Evolutionary conservation across 176 grass and related monocot genomes (phyloP), one percentile per base, ranked within the genome.

Genomic region (Olyra latifolia): DNA sequence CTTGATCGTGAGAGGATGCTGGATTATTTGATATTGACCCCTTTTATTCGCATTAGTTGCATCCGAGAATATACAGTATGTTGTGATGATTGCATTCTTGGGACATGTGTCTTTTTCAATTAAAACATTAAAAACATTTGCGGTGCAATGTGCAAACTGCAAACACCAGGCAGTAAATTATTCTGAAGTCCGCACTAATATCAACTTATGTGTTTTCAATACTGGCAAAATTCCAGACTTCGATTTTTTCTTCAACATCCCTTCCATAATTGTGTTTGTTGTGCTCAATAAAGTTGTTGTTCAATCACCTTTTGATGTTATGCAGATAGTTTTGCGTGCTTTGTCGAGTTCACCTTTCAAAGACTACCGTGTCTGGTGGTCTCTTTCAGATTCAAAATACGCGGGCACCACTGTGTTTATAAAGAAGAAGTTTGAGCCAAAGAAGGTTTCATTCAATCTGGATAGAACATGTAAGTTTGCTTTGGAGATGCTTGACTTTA

Each of bases 381-480:
- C 95, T 87, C 95, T 98, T 93, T 94, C 95, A 46, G 92, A 98
- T 75, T 91, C 92, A 15, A 98, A 94, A 55, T 98, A 98, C 50
- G 89, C 72, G 11, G 95, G 92, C 65, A 94, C 92, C 73, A 88
- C 90, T 79, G 75, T 98, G 80, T 82, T 98, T 83, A 80, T 94
- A 74, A 98, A 98, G 76, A 94, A 94, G 81, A 87, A 86, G 75
- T 78, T 94, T 85, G 75, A 87, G 76, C 89, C 92, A 70, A 98
- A 98, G 77, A 98, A 91, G 75, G 74, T 98, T 58, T 92, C 80
- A 44, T 98, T 94, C 77, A 92, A 74, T 59, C 92, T 98, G 79
- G 90, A 94, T 86, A 82, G 86, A 88, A 74, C 73, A 90, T 93
- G 92, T 98, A 91, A 28, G 72, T 85, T 62, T 64, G 44, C 57